These are phyloP conservation scores for Komagataella pastoris DNA, from an alignment of 805 yeast genomes.

Conservation along the genomic window DNA sequence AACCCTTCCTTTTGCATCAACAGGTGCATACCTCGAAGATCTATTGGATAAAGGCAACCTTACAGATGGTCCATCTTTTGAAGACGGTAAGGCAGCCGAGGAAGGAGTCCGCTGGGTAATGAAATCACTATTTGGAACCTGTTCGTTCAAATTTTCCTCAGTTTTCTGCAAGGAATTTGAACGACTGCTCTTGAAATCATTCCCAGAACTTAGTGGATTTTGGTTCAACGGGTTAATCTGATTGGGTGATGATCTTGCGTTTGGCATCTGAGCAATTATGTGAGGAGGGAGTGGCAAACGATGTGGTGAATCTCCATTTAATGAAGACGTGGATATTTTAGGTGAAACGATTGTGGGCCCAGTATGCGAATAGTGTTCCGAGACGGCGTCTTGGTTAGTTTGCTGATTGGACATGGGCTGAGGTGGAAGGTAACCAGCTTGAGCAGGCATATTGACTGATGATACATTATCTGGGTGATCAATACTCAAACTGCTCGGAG, in stretches of 20 bases:
- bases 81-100: background rate
- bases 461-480: background rate
- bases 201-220: background rate
- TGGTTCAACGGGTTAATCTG: background rate
- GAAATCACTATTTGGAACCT: background rate
- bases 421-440: background rate
- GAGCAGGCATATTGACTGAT: background rate
- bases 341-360: background rate
- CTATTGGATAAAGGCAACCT: background rate
- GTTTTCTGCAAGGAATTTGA: background rate
- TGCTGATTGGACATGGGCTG: background rate
- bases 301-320: background rate
- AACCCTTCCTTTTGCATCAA: background rate
- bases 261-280: background rate
- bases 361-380: background rate
- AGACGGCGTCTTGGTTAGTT: background rate
- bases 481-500: background rate
- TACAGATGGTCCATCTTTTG: background rate
- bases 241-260: background rate
- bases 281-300: background rate
- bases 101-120: background rate
- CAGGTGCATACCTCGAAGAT: background rate
- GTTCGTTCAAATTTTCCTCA: background rate
- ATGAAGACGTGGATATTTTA: background rate
- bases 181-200: background rate